Base-by-base conservation (phyloP, 164 flowering plant species). In the Umbilicus rupestris region DNA sequence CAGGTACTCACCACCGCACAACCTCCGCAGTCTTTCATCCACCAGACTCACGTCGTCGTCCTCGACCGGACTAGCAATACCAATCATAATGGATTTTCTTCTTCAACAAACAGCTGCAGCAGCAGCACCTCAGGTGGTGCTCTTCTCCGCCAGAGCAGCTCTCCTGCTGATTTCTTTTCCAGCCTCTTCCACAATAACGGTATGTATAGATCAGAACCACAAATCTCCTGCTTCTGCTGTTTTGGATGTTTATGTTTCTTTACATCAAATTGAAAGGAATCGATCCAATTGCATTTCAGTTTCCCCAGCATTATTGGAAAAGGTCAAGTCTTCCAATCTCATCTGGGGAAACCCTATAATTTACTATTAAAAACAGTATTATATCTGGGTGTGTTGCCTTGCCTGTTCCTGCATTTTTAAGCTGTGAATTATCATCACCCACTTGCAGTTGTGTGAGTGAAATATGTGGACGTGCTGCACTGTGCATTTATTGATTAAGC, bases 111-210 rank as follows among this genome's bases (percentile, higher is more conserved):
- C 22, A 22, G 15, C 28, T 12, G 57, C 12, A 24, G 57, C 28
- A 33, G 37, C 37, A 35, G 37, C 37, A 7, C 6, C 1, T n/a
- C n/a, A n/a, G 37, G 37, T 35, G 37, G 37, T 7, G 37, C 6
- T 35, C 57, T 50, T 50, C 57, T 50, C 29, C 57, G 57, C 14
- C 57, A 50, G 57, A 50, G 28, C 22, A 50, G 57, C 57, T 50
- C 57, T 2, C 57, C 57, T 10, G 57, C 57, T 6, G 57, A 50
- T 50, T 50, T 50, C 57, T 50, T 50, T 28, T 22, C 57, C 10
- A 22, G 14, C 22, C 57, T 50, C 14, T 47, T 47, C 52, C 9
- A 47, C 22, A 24, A 47, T n/a, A n/a, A 7, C 19, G 57, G 57
- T 50, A 50, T 50, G 57, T 50, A 50, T 47, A 20, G 8, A 50